Base-by-base conservation (phyloP, 129 eudicot species). In the Chrysanthemum makinoi region DNA sequence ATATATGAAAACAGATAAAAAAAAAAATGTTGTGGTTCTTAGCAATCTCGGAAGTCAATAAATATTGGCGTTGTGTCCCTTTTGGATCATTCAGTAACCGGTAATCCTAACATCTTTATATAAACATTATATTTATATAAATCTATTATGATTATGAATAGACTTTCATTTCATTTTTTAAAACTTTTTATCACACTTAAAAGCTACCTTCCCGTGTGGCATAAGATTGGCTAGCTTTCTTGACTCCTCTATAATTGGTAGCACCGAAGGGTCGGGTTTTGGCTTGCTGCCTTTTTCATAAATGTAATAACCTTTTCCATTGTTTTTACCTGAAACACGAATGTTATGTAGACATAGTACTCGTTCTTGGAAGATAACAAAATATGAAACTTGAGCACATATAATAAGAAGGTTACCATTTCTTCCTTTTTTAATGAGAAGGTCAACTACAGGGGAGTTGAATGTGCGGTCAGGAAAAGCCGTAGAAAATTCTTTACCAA, bases 281-380 rank as follows among this genome's bases (percentile, higher is more conserved):
- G 97, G 99, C 77, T 86, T 87, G 81, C 89, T 84, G 76, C 99
- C 97, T 72, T 94, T 94, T 66, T 90, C 91, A 62, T 94, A 90
- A 14, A 86, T 72, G 53, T 89, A 94, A 81, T 83, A 94, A 64
- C 99, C 99, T 83, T 84, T 87, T 70, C 99, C 96, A 50, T 89
- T 94, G 69, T 49, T 84, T 77, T 90, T 94, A 69, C 98, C 98
- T 89, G 89, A 66, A 66, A 75, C 8, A 5, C 18, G 20, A 70
- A 17, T 56, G 33, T 48, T 68, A 64, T 33, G 54, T 62, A 19
- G 59, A 61, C 28, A 55, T 12, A 26, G 16, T 52, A 73, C 57
- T 46, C 53, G 4, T 16, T 30, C 8, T 19, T 26, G 61, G 50
- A 72, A 62, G 47, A 81, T 24, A 10, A 65, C 43, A 70, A 46